A percentile compares a stretch with the other conserved stretches of the same genome.
phyloP scores from a whole-genome alignment of 805 yeast genomes.

The Saccharomycopsis sp. region DNA sequence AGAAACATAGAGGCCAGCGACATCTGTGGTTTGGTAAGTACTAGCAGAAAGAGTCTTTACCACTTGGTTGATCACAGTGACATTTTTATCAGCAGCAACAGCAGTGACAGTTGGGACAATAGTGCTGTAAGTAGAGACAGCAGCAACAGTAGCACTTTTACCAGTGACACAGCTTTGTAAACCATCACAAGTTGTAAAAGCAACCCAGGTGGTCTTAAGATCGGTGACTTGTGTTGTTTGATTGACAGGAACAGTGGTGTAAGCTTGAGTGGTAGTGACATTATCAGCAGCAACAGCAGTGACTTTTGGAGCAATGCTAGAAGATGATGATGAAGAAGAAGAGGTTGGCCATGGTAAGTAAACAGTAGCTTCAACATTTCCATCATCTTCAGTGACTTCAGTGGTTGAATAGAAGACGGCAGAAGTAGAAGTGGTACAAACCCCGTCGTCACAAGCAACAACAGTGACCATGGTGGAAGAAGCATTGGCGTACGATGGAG shows the following conservation, averaged over 20 bases:
- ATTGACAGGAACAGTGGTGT: constrained; percentile 7
- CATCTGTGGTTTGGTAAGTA: constrained; percentile 9
- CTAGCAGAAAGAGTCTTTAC: constrained; percentile 7
- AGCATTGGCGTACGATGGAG: constrained; percentile 3
- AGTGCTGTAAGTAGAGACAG: constrained; percentile 13
- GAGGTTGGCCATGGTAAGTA: constrained; percentile 15
- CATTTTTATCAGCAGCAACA: neutral
- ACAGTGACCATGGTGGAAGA: constrained; percentile 12
- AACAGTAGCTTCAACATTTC: constrained; percentile 15
- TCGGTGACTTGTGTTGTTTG: constrained; percentile 7
- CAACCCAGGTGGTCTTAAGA: constrained; percentile 7
- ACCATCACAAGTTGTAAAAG: constrained; percentile 9
- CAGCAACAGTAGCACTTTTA: constrained; percentile 9
- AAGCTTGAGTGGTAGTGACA: neutral
- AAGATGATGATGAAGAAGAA: neutral
- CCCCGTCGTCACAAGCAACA: constrained; percentile 11
- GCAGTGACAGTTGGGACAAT: constrained; percentile 7
- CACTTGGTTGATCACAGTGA: constrained; percentile 4
- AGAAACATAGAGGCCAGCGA: constrained; percentile 5
- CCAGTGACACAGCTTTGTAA: constrained; percentile 14
- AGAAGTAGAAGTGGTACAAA: constrained; percentile 17
- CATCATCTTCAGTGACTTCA: constrained; percentile 11
- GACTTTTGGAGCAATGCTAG: constrained; percentile 1
- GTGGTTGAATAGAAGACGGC: constrained; percentile 16
- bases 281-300: constrained; percentile 1